Conservation (phyloP, 73 alveolate species). For the Paramecium tetraurelia region DNA sequence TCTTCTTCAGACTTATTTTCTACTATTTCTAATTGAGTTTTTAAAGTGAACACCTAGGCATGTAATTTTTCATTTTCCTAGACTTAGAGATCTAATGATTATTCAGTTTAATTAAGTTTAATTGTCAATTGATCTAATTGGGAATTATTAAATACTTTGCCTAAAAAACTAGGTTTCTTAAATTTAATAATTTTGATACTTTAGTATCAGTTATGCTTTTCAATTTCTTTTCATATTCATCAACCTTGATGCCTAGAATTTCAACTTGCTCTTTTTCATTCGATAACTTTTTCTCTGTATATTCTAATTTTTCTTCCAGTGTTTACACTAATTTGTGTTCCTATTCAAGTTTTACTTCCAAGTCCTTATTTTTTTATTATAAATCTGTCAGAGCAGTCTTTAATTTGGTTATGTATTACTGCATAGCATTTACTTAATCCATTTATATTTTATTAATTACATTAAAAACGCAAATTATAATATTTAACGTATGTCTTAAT, state of each 20-base stretch:
- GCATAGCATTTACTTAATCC: not conserved
- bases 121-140: not conserved
- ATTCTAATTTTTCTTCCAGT: not conserved
- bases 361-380: not conserved
- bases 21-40: not conserved
- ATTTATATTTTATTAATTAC: not conserved
- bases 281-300: not conserved
- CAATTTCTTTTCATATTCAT: not conserved
- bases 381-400: not conserved
- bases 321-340: not conserved
- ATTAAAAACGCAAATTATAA: not conserved
- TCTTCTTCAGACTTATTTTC: not conserved
- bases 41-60: not conserved
- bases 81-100: not conserved
- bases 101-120: not conserved
- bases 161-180: constrained; percentile 1
- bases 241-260: not conserved
- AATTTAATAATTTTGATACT: not conserved
- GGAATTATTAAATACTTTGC: not conserved
- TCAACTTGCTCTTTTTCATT: constrained; percentile 11
- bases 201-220: not conserved
- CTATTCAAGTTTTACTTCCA: not conserved
- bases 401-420: not conserved
- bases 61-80: not conserved
- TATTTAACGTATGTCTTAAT: not conserved